Conservation (phyloP, 305 asterid species). For the Rubia tinctorum region DNA sequence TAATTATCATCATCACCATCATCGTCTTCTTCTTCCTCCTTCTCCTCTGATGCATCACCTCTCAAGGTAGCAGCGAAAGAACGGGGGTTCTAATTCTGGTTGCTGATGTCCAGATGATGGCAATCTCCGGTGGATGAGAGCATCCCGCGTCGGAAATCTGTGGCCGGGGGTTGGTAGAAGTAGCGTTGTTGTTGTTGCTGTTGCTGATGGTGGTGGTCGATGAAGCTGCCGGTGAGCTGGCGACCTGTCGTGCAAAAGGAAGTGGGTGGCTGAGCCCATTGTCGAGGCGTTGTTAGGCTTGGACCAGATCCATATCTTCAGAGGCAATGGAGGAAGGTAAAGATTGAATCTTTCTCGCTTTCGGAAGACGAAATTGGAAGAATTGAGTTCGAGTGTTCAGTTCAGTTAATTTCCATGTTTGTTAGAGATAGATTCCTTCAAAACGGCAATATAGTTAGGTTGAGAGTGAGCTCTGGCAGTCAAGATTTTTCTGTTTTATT, state of each 20-base stretch:
- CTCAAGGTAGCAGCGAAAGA: conserved; percentile 39
- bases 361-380: background rate
- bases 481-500: background rate
- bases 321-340: conserved; percentile 42
- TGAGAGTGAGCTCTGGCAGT: background rate
- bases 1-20: conserved; percentile 36
- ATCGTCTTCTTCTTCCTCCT: conserved; percentile 35
- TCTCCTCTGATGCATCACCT: conserved; percentile 50
- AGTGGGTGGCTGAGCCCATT: conserved; percentile 45
- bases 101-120: conserved; percentile 35
- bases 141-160: conserved; percentile 28
- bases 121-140: conserved; percentile 26
- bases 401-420: conserved; percentile 2
- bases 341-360: conserved; percentile 5
- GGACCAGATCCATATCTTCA: conserved; percentile 52
- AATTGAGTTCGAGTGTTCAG: background rate
- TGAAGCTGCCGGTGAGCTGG: conserved; percentile 49
- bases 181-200: conserved; percentile 29
- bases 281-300: conserved; percentile 54
- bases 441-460: conserved; percentile 16
- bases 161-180: conserved; percentile 28
- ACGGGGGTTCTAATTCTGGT: conserved; percentile 54
- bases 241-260: conserved; percentile 51
- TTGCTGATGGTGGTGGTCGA: conserved; percentile 58
- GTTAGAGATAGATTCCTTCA: background rate